Evolutionary conservation across 805 yeast genomes (phyloP).

Genomic region (Cephaloascus albidus): DNA sequence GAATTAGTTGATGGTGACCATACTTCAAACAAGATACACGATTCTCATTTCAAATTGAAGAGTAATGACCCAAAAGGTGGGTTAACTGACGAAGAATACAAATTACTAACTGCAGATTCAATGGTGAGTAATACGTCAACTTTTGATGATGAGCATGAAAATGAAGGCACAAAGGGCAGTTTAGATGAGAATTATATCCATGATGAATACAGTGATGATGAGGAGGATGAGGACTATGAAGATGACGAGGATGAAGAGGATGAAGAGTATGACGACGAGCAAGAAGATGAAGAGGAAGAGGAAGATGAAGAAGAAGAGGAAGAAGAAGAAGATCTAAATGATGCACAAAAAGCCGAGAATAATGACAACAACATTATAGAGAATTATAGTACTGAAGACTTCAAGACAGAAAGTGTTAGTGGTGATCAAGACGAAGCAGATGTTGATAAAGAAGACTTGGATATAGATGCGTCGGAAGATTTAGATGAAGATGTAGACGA

Average conservation of each 20-base stretch:
- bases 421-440: background rate
- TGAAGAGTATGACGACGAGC: background rate
- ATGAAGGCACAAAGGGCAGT: background rate
- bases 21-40: background rate
- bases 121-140: background rate
- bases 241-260: background rate
- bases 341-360: background rate
- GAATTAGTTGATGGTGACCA: too few species aligned
- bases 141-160: background rate
- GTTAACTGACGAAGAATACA: background rate
- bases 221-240: background rate
- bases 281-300: background rate
- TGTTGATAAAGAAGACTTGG: background rate
- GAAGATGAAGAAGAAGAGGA: background rate
- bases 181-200: background rate
- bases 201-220: background rate
- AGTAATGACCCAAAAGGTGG: background rate
- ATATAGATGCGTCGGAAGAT: background rate
- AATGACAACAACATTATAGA: too few species aligned
- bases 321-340: background rate
- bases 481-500: background rate
- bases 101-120: background rate
- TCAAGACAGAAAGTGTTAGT: background rate
- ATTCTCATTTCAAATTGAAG: background rate
- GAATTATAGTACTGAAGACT: too few species aligned